Evolutionary conservation across 1,284 basidiomycete genomes (phyloP).

Genomic region (Vanrija pseudolonga): DNA sequence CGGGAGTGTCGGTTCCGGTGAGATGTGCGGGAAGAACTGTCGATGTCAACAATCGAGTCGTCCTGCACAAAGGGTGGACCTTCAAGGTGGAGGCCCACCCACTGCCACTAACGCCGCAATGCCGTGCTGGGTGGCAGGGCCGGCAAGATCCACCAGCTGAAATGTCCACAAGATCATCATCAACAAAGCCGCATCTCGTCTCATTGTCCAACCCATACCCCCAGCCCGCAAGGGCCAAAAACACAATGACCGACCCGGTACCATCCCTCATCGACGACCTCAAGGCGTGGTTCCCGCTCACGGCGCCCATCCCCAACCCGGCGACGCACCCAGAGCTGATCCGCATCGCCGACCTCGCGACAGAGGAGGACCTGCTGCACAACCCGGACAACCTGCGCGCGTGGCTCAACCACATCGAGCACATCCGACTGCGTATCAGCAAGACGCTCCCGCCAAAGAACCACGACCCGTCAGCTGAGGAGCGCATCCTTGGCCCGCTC

Average conservation of each 20-base stretch:
- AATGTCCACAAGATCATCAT: neutral
- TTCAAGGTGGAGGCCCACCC: too few species aligned
- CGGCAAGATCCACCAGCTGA: neutral
- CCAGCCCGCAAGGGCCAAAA: neutral
- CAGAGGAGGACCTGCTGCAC: conserved; percentile 92
- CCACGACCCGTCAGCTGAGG: conserved; percentile 36
- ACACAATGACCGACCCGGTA: conserved; percentile 15
- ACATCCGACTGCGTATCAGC: conserved; percentile 63
- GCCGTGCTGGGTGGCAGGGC: neutral
- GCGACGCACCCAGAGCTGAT: conserved; percentile 72
- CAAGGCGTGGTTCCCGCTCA: conserved; percentile 65
- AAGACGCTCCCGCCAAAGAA: conserved; percentile 55
- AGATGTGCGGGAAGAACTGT: too few species aligned
- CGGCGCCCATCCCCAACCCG: conserved; percentile 78
- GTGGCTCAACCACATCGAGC: conserved; percentile 85
- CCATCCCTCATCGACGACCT: conserved; percentile 37
- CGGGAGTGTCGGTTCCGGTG: too few species aligned
- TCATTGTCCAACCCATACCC: too few species aligned
- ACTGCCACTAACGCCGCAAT: too few species aligned
- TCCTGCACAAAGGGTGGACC: too few species aligned
- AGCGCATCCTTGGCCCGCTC: conserved; percentile 54
- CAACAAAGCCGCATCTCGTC: neutral
- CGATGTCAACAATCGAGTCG: too few species aligned
- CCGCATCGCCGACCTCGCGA: conserved; percentile 69
- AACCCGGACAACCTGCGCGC: conserved; percentile 86